A percentile compares a stretch with the other conserved stretches of the same genome.
phyloP scores from a whole-genome alignment of 1,284 basidiomycete species.

The Sanghuangporus weigelae region DNA sequence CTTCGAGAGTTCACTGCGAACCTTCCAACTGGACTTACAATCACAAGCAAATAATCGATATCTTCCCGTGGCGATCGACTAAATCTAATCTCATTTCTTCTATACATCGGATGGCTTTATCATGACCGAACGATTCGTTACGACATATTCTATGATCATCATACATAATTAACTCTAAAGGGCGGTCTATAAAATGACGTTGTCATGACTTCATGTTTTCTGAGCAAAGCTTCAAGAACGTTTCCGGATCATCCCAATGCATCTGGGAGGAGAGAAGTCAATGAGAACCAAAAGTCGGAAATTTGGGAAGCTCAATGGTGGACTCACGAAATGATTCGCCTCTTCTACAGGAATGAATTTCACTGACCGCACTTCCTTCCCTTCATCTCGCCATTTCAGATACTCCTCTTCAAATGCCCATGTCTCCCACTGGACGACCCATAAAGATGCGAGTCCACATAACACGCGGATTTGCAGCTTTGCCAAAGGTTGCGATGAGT shows the following conservation, averaged over 20 bases:
- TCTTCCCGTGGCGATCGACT: not conserved
- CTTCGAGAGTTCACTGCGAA: not conserved
- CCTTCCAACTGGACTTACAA: slow-evolving; percentile 4
- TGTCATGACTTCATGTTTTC: slow-evolving; percentile 5
- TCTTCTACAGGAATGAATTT: slow-evolving; percentile 21
- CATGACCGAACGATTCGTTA: not conserved
- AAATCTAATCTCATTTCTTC: not conserved
- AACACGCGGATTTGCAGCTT: slow-evolving; percentile 4
- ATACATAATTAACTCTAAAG: not conserved
- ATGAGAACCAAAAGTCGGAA: not conserved
- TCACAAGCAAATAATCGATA: not conserved
- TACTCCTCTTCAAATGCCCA: slow-evolving; percentile 20
- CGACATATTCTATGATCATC: not conserved
- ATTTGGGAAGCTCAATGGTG: not conserved
- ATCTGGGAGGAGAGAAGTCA: slow-evolving; percentile 1
- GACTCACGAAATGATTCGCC: slow-evolving; percentile 25
- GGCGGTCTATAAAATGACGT: not conserved
- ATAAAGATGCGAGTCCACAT: slow-evolving; percentile 12
- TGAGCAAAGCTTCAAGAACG: slow-evolving; percentile 5
- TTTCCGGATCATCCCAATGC: slow-evolving; percentile 14
- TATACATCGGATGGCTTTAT: not conserved
- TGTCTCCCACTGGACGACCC: slow-evolving; percentile 20
- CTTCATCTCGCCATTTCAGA: slow-evolving; percentile 4
- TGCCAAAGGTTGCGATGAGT: not conserved
- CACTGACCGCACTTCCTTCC: slow-evolving; percentile 14